Evolutionary conservation across 2,329 filamentous ascomycete species (phyloP), one percentile per base, ranked within the genome.

Genomic region (Epicoccum sorghinum): DNA sequence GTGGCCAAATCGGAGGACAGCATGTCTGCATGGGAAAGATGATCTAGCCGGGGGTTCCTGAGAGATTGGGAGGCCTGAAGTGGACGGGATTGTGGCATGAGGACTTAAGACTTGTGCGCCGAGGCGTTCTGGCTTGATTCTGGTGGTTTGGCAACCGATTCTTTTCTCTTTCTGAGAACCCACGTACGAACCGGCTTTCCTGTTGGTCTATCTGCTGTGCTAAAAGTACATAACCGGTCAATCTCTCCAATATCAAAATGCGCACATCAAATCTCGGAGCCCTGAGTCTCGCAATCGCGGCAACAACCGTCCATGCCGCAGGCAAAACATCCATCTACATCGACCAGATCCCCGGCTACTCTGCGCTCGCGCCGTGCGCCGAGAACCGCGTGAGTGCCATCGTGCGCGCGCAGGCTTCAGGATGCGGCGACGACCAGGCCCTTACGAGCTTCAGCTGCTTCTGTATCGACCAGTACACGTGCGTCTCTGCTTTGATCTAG

Each of bases 391-490:
- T 66, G 23, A 55, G 47, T 23, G 61, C 59, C 14, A 64, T 66
- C 30, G 53, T 66, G 12, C 53, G 63, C 36, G 58, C 53, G 3
- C 59, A 62, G 33, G 46, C 54, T 7, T 62, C 59, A 7, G 63
- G 63, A 23, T 66, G 63, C 27, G 63, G 63, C 22, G 63, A 66
- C 25, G 39, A 58, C 13, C 47, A 37, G 29, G 53, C 60, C 33
- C 44, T 64, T 22, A 66, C 63, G 4, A 59, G 51, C 41, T 64
- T 66, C 38, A 55, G 50, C 7, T 66, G 63, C 43, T 66, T 66
- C 43, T 66, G 63, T 45, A 40, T 55, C n/a, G 40, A 55, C 4
- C 47, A 44, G 14, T 50, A 39, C 22, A 42, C 38, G 38, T 48
- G n/a, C 10, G 46, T 48, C 2, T 8, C 27, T 25, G 3, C 22